These are phyloP conservation scores for Phytophthora fragariaefolia DNA, from an alignment of 352 stramenopile species.

Conservation along the genomic window DNA sequence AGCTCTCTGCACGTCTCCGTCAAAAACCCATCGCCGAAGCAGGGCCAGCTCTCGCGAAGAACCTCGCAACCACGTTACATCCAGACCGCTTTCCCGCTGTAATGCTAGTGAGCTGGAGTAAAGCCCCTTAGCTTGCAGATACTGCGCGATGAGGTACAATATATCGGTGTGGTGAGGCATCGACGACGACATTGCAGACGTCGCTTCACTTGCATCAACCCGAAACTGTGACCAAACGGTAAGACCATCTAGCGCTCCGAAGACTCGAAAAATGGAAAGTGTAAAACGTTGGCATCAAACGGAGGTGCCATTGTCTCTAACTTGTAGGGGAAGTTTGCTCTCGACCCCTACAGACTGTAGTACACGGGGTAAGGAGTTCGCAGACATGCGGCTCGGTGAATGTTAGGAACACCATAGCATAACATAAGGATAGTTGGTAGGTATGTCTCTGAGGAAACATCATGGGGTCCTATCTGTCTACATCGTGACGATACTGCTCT, in stretches of 20 bases:
- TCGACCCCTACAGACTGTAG: constrained; percentile 1
- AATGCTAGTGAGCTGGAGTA: constrained; percentile 51
- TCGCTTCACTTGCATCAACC: constrained; percentile 16
- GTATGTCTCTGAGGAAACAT: constrained; percentile 29
- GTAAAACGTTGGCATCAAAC: background rate
- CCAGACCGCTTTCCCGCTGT: constrained; percentile 59
- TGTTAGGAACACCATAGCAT: constrained; percentile 14
- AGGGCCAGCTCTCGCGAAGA: constrained; percentile 48
- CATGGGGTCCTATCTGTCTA: constrained; percentile 40
- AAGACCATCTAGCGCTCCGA: background rate
- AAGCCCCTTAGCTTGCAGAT: constrained; percentile 51
- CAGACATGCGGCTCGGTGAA: background rate
- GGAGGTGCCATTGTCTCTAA: constrained; percentile 7
- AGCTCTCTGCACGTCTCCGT: constrained; percentile 48
- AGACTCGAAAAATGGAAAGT: too few relatives aligned
- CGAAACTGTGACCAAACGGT: constrained; percentile 22
- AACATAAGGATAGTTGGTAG: constrained; percentile 44
- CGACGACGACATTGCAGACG: constrained; percentile 15
- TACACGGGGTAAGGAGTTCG: constrained; percentile 4
- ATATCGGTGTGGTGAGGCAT: constrained; percentile 37
- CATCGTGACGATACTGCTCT: constrained; percentile 83
- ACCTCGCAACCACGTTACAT: constrained; percentile 66
- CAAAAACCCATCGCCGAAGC: constrained; percentile 64
- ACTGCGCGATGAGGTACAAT: constrained; percentile 60
- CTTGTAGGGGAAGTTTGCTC: background rate